phyloP scores from a whole-genome alignment of 495 filamentous ascomycete genomes.

The Barbatosphaeria neglecta region DNA sequence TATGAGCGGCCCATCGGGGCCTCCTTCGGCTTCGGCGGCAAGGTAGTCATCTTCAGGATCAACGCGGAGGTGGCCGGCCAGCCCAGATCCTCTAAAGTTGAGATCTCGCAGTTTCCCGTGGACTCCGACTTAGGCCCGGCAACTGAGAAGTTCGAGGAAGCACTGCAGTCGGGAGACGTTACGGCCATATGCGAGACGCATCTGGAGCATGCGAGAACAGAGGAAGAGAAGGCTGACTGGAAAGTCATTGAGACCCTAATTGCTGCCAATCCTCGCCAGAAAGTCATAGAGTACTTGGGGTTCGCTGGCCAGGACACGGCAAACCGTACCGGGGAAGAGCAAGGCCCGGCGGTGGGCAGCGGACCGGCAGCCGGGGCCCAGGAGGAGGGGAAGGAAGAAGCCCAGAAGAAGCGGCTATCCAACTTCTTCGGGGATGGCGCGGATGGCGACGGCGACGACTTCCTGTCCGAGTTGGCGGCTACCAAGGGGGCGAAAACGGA shows the following conservation, averaged over 20 bases:
- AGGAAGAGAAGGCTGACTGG: slow-evolving; percentile 94
- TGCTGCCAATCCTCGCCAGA: slow-evolving; percentile 64
- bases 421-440: slow-evolving; percentile 69
- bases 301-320: slow-evolving; percentile 52
- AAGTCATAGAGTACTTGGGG: slow-evolving; percentile 77
- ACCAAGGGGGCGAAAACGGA: slow-evolving; percentile 41
- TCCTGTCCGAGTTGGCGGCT: slow-evolving; percentile 60
- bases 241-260: slow-evolving; percentile 83
- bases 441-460: slow-evolving; percentile 66
- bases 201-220: slow-evolving; percentile 56
- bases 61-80: slow-evolving; percentile 45
- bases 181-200: slow-evolving; percentile 70
- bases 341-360: slow-evolving; percentile 5
- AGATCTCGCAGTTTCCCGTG: slow-evolving; percentile 76
- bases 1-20: slow-evolving; percentile 73
- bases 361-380: not conserved
- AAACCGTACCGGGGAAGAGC: slow-evolving; percentile 30
- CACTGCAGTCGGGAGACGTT: slow-evolving; percentile 67
- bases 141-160: slow-evolving; percentile 76
- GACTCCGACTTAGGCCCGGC: slow-evolving; percentile 76
- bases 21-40: slow-evolving; percentile 93
- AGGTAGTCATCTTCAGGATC: slow-evolving; percentile 66
- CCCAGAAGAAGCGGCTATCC: slow-evolving; percentile 51
- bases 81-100: slow-evolving; percentile 59
- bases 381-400: slow-evolving; percentile 21